Evolutionary conservation across 768 basidiomycete genomes (phyloP).

Genomic region (Coprinellus micaceus): DNA sequence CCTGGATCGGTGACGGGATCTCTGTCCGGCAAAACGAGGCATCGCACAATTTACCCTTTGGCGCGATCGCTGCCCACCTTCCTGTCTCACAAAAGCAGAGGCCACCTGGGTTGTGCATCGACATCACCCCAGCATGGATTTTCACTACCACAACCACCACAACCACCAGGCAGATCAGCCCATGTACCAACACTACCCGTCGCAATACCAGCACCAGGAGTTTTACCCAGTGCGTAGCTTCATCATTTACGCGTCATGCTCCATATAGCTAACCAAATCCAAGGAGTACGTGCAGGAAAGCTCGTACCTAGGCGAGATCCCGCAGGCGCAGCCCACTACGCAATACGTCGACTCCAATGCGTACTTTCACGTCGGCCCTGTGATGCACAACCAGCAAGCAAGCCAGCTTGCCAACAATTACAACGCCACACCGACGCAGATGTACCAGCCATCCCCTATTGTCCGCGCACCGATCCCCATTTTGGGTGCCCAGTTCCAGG

Average conservation of each 20-base stretch:
- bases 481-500: neutral
- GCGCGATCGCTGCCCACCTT: neutral
- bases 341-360: too few species aligned
- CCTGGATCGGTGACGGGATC: slow-evolving; percentile 6
- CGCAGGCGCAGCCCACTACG: too few species aligned
- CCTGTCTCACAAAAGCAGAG: neutral
- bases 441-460: slow-evolving; percentile 2
- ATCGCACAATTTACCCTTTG: neutral
- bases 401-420: too few species aligned
- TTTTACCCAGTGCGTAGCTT: neutral
- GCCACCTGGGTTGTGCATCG: neutral
- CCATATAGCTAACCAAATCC: too few species aligned
- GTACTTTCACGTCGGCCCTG: too few species aligned
- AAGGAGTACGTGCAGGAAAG: too few species aligned
- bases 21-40: neutral
- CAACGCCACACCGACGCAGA: neutral
- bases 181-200: neutral
- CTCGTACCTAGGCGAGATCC: too few species aligned
- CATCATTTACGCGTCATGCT: neutral
- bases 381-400: too few species aligned
- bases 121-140: neutral
- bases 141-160: neutral
- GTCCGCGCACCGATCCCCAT: slow-evolving; percentile 11
- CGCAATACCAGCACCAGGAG: neutral
- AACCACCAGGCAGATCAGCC: neutral